Conservation (phyloP, 805 yeast species). For the Hanseniaspora nectarophila region DNA sequence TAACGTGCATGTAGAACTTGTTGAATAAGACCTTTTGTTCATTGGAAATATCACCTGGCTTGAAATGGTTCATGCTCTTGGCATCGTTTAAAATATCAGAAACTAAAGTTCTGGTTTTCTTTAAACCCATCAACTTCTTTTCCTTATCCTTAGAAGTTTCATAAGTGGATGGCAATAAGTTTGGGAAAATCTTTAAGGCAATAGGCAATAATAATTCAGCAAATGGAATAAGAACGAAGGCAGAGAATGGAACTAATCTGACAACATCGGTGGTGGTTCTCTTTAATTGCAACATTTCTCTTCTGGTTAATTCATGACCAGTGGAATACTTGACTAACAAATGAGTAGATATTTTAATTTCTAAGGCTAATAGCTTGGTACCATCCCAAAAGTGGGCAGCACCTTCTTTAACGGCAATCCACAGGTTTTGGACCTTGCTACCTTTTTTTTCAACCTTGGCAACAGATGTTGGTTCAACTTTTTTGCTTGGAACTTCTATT, state of each 20-base stretch:
- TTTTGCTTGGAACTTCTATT: slow-evolving; percentile 6
- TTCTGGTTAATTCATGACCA: slow-evolving; percentile 82
- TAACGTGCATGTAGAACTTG: slow-evolving; percentile 61
- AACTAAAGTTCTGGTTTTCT: slow-evolving; percentile 53
- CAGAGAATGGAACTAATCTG: slow-evolving; percentile 82
- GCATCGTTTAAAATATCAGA: slow-evolving; percentile 53
- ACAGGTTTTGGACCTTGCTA: slow-evolving; percentile 40
- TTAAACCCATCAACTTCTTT: slow-evolving; percentile 42
- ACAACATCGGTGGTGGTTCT: slow-evolving; percentile 78
- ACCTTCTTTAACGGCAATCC: slow-evolving; percentile 81
- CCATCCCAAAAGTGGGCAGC: slow-evolving; percentile 92
- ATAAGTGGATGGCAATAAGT: slow-evolving; percentile 84
- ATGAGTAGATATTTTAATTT: slow-evolving; percentile 71
- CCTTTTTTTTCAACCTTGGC: not conserved
- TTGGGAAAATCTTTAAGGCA: slow-evolving; percentile 87
- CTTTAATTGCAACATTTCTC: slow-evolving; percentile 78
- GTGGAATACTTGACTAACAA: slow-evolving; percentile 69
- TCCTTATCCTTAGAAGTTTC: slow-evolving; percentile 52
- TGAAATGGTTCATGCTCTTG: slow-evolving; percentile 55
- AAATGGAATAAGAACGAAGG: slow-evolving; percentile 83
- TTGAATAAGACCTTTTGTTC: slow-evolving; percentile 68
- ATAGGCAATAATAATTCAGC: slow-evolving; percentile 85
- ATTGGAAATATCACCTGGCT: slow-evolving; percentile 52
- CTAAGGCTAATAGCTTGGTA: slow-evolving; percentile 83
- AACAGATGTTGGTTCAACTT: slow-evolving; percentile 1